Base-by-base conservation (phyloP, 2,329 filamentous ascomycete genomes). In the Exophiala aquamarina region DNA sequence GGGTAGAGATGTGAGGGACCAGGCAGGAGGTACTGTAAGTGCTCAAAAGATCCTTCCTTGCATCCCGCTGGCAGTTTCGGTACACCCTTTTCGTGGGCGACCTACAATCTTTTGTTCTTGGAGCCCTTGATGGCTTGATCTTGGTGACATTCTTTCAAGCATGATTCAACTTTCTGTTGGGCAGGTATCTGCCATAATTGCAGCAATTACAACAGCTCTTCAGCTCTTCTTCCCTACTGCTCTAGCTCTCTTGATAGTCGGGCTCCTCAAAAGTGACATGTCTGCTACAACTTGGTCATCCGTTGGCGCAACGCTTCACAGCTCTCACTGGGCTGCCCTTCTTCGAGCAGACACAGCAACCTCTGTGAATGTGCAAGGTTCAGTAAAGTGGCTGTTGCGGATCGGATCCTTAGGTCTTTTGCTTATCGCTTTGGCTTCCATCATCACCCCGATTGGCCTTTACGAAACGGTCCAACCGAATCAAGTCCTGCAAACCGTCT, bases 381-480 rank as follows among this genome's bases (percentile, higher is more conserved):
- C 14, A 23, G 14, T 40, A n/a, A 19, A 40, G 14, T 21, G 9
- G 15, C 17, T 21, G 14, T 10, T 19, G 6, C 15, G 28, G 28
- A 9, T n/a, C 9, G n/a, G 9, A n/a, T n/a, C 28, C 9, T n/a
- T 31, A 31, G 0, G 65, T 1, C 41, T 65, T 3, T 15, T 66
- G n/a, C 41, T 72, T 13, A 59, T 69, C 4, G 64, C 67, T 0
- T 47, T 74, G 13, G 64, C 73, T 2, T 67, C 70, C 17, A 62
- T 75, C 4, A 59, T 74, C 3, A 75, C 72, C 0, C 73, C 73
- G 0, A 58, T 76, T 2, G 73, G 73, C 3, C 59, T 76, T 1
- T 69, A 70, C 33, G 66, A 75, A 15, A 54, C 60, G 4, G 49
- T 72, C 20, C 59, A 59, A 2, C 57, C 57, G 1, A 35, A 41